Conservation (phyloP, 495 filamentous ascomycete species). For the Lasiosphaeris hirsuta region DNA sequence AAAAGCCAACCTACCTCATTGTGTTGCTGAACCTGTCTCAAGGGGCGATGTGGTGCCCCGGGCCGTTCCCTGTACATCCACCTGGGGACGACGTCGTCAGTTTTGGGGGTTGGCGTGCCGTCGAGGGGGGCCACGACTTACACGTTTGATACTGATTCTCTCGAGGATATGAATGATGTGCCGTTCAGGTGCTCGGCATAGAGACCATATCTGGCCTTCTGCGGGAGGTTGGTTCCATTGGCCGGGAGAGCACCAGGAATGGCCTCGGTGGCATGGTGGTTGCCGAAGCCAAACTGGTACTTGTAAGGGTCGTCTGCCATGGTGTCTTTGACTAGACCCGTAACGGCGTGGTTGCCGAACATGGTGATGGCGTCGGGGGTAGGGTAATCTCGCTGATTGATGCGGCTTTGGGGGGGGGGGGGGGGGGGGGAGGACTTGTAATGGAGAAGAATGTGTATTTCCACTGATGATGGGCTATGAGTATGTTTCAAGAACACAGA, state of each 20-base stretch:
- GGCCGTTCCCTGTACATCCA: conserved; percentile 76
- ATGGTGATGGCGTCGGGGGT: background rate
- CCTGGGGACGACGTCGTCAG: conserved; percentile 30
- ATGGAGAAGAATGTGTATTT: no score
- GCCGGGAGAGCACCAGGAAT: conserved; percentile 29
- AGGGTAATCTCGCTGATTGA: background rate
- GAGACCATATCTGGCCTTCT: conserved; percentile 58
- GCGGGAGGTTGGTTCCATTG: conserved; percentile 68
- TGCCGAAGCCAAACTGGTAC: conserved; percentile 29
- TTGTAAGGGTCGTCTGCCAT: conserved; percentile 22
- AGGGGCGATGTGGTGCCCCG: conserved; percentile 57
- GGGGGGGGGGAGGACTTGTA: no score
- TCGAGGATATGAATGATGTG: conserved; percentile 72
- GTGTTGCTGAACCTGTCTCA: conserved; percentile 1
- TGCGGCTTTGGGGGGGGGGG: background rate
- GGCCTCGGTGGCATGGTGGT: conserved; percentile 27
- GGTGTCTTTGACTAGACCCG: conserved; percentile 5
- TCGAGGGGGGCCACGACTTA: conserved; percentile 1
- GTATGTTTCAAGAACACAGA: no score
- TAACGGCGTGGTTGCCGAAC: conserved; percentile 3
- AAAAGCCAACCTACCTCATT: conserved; percentile 12
- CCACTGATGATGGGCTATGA: no score
- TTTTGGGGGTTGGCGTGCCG: background rate
- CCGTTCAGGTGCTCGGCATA: conserved; percentile 80
- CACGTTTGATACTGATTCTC: conserved; percentile 52